Evolutionary conservation across 805 yeast species (phyloP), one percentile per base, ranked within the genome.

Genomic region (Yarrowia sp.): DNA sequence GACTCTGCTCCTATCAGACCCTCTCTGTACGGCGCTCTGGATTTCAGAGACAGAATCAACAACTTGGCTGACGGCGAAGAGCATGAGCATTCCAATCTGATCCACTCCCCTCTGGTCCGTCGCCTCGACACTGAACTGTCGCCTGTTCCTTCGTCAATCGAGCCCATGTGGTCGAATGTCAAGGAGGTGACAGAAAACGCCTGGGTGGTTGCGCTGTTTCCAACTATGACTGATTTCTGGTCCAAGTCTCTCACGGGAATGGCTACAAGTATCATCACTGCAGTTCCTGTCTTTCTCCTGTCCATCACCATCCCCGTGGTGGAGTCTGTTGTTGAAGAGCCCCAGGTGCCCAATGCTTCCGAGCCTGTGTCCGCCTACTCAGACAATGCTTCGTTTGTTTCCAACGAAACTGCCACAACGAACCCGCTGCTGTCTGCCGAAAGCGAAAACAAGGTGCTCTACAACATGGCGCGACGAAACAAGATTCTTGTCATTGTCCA

Each of bases 1-100:
- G 47, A 47, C 9, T 24, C 64, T 13, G 46, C 66, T 8, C 67
- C 70, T 9, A 69, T 69, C 25, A 66, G 79, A 31, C 71, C 78
- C 13, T 77, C 80, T 1, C 51, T 78, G 10, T 65, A 73, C 29
- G 74, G 76, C 33, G 81, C 81, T 1, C 63, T 76, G 7, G 76
- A 74, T 49, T 68, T 78, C 38, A 70, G 72, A 60, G 68, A 68
- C 31, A 66, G 71, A 0, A 64, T 66, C 14, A 56, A 66, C 36
- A 32, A 60, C 13, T 31, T 65, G 7, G 19, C n/a, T 12, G 63
- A 58, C 7, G 55, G 39, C 0, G 58, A 32, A 2, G 51, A 29
- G 2, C 44, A 38, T 38, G 6, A 9, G 13, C 51, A 29, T 13
- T 44, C 51, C 2, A 38, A 47, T 8, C 10, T 47, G 29, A 7